These are phyloP conservation scores for Psilocybe cubensis DNA, from an alignment of 768 basidiomycete species.

Conservation along the genomic window DNA sequence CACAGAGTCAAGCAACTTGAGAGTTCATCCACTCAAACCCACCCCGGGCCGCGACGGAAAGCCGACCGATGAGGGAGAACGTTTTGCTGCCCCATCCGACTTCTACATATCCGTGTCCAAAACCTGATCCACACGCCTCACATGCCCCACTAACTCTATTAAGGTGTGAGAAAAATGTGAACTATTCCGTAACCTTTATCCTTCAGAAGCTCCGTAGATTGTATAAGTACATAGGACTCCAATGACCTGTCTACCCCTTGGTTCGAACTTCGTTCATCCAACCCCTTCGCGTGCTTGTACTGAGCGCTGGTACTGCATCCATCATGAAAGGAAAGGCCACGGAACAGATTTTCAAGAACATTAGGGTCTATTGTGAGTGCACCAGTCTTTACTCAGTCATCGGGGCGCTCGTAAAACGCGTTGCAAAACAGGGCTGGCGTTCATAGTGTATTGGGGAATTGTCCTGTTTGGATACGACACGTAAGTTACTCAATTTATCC, in stretches of 20 bases:
- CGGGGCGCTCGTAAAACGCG: neutral
- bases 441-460: constrained; percentile 79
- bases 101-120: constrained; percentile 11
- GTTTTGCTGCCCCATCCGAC: constrained; percentile 5
- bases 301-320: neutral
- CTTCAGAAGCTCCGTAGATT: constrained; percentile 6
- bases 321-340: neutral
- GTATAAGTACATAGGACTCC: constrained; percentile 9
- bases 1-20: neutral
- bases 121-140: constrained; percentile 1
- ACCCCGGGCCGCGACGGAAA: constrained; percentile 10
- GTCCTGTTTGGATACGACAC: constrained; percentile 85
- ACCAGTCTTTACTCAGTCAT: neutral
- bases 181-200: constrained; percentile 4
- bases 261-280: constrained; percentile 8
- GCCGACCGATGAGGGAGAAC: constrained; percentile 3
- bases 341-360: constrained; percentile 48
- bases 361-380: constrained; percentile 61
- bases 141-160: constrained; percentile 11
- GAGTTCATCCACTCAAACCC: neutral
- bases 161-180: constrained; percentile 7
- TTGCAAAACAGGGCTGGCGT: constrained; percentile 60
- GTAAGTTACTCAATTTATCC: constrained; percentile 40
- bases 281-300: constrained; percentile 1
- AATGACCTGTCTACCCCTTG: neutral